These are phyloP conservation scores for Tetraselmis chui DNA, from an alignment of 139 green algal genomes.

Conservation along the genomic window DNA sequence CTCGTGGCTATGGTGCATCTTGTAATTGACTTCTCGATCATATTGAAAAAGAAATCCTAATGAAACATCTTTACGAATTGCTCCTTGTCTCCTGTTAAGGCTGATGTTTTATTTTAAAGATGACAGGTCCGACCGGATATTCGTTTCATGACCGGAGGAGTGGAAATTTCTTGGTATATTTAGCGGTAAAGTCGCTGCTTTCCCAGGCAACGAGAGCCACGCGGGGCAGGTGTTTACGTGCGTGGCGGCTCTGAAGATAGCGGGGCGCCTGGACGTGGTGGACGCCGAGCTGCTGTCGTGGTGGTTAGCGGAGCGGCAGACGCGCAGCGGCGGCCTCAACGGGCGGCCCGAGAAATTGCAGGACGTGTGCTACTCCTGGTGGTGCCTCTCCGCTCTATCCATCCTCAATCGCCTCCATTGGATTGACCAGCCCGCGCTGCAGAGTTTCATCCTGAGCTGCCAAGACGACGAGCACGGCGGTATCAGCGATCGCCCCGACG, in stretches of 20 bases:
- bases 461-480: constrained; percentile 90
- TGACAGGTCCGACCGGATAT: too few species aligned
- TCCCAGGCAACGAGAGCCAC: constrained; percentile 72
- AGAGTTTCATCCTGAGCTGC: constrained; percentile 81
- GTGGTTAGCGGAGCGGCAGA: constrained; percentile 92
- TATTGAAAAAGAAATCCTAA: too few species aligned
- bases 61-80: too few species aligned
- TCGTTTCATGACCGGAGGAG: too few species aligned
- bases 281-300: constrained; percentile 87
- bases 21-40: too few species aligned
- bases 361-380: constrained; percentile 97
- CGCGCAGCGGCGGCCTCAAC: constrained; percentile 82
- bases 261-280: constrained; percentile 58
- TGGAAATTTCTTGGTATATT: too few species aligned
- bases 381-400: constrained; percentile 86
- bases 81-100: too few species aligned
- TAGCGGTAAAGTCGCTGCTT: too few species aligned
- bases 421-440: constrained; percentile 79
- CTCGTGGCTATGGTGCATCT: too few species aligned
- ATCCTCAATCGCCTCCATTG: constrained; percentile 87
- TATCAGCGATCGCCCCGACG: constrained; percentile 92
- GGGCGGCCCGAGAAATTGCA: constrained; percentile 89
- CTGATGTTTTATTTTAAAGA: too few species aligned
- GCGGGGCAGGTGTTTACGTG: constrained; percentile 87
- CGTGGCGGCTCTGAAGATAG: constrained; percentile 81